Evolutionary conservation across 1,139 yeast species (phyloP), one percentile per base, ranked within the genome.

Genomic region (Keqinozyma sinolaborantium): DNA sequence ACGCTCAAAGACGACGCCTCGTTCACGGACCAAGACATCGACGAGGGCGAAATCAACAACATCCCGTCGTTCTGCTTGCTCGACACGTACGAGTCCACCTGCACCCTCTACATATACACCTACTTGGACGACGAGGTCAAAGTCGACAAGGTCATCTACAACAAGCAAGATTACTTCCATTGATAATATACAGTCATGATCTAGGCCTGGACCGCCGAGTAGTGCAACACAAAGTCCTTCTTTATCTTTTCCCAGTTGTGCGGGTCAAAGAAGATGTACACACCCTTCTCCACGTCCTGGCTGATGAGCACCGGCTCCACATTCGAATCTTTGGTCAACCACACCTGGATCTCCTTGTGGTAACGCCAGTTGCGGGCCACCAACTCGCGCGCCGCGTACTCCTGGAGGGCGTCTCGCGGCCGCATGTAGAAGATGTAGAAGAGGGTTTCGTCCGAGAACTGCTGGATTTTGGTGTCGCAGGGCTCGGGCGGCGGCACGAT

Each of bases 201-300:
- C 41, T 47, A 67, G 9, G 75, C 70, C 45, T 69, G 74, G 21
- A 69, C 74, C n/a, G 68, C 58, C 25, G 70, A 61, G 57, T 83
- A 83, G 51, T 79, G 80, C 48, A 83, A 69, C 24, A 82, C 78
- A 59, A 83, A 81, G 53, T 83, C 90, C 59, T 83, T 82, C 50
- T 85, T 88, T 44, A 92, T 88, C 60, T 87, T 86, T 50, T 87
- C 95, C 99, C 99, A 94, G 39, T 84, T 78, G 44, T 83, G 87
- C 4, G 97, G 97, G 52, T 94, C 98, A 56, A 94, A 94, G 56
- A 94, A 92, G 28, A 90, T 83, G 56, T 92, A 94, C n/a, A 90
- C 83, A 2, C 98, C 97, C 41, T 92, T 78, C 60, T 94, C 98
- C 30, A 92, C 88, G 41, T 84, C 85, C 32, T 81, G 83, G 19